Evolutionary conservation across 2,329 filamentous ascomycete species (phyloP).

Genomic region (Tympanopsis confertula): DNA sequence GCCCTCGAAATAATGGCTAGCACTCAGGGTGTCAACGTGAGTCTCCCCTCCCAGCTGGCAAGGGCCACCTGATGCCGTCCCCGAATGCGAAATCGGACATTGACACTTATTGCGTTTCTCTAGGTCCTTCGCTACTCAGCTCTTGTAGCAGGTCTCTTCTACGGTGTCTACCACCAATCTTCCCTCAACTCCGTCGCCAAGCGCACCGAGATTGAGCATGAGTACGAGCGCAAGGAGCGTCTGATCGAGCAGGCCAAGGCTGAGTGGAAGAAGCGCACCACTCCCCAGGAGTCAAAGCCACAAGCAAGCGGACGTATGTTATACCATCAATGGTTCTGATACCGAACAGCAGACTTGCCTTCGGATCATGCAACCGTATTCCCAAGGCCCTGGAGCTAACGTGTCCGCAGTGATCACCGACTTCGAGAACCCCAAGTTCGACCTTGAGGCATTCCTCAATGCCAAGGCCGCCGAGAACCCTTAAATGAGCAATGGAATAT

Average conservation of each 20-base stretch:
- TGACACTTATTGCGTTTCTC: constrained; percentile 8
- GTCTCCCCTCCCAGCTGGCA: background rate
- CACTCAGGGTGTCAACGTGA: constrained; percentile 1
- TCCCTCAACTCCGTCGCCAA: constrained; percentile 64
- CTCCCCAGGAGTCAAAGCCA: constrained; percentile 13
- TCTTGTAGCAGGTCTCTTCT: constrained; percentile 81
- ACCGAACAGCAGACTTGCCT: too few species aligned
- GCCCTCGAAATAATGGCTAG: background rate
- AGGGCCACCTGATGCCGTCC: too few species aligned
- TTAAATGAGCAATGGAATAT: constrained; percentile 16
- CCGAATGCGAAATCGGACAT: too few species aligned
- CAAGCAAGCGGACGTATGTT: constrained; percentile 7
- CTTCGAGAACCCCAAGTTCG: constrained; percentile 78
- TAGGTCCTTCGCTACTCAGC: constrained; percentile 97
- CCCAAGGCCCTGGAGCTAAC: too few species aligned
- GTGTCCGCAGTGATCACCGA: constrained; percentile 58
- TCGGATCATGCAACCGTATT: too few species aligned
- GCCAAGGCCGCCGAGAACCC: constrained; percentile 43
- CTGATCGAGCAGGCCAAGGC: constrained; percentile 89
- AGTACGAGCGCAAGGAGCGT: constrained; percentile 82
- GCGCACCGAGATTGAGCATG: constrained; percentile 59
- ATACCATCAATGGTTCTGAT: background rate
- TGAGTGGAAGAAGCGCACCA: constrained; percentile 61
- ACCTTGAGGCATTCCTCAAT: constrained; percentile 75
- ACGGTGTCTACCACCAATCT: constrained; percentile 89